Percentiles rank a stretch among this genome's conserved stretches.
phyloP scores from a whole-genome alignment of 352 stramenopile species.

The Globisporangium polare region DNA sequence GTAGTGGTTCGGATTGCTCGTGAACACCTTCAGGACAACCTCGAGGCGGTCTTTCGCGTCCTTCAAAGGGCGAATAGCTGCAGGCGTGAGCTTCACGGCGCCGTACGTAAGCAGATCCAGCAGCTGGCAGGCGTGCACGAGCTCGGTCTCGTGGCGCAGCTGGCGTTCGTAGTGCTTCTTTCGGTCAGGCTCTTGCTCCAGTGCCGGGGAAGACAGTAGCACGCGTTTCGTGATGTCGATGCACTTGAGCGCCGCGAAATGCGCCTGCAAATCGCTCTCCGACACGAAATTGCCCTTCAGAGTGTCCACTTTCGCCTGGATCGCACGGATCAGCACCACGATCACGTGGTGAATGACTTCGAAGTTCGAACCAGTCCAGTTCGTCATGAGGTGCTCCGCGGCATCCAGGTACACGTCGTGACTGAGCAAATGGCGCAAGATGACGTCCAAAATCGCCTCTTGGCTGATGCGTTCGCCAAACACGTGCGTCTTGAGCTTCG shows the following conservation, averaged over 20 bases:
- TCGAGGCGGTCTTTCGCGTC: conserved; percentile 27
- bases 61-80: conserved; percentile 21
- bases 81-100: conserved; percentile 34
- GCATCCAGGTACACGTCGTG: conserved; percentile 24
- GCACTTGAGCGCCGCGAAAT: conserved; percentile 28
- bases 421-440: conserved; percentile 47
- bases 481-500: conserved; percentile 66
- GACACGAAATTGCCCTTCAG: conserved; percentile 28
- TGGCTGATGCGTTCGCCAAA: conserved; percentile 58
- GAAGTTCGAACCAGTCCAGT: conserved; percentile 48
- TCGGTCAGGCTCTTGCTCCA: conserved; percentile 20
- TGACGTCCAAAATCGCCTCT: conserved; percentile 48
- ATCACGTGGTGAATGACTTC: conserved; percentile 43
- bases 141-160: conserved; percentile 27
- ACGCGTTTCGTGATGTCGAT: conserved; percentile 32
- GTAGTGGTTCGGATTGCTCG: conserved; percentile 65
- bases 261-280: conserved; percentile 22
- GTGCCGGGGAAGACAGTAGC: conserved; percentile 31
- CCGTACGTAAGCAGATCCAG: conserved; percentile 59
- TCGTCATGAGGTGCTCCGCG: conserved; percentile 39
- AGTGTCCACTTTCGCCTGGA: conserved; percentile 31
- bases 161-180: conserved; percentile 28
- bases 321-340: conserved; percentile 26
- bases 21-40: conserved; percentile 47
- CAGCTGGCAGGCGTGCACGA: conserved; percentile 42